A percentile compares a stretch with the other conserved stretches of the same genome.
phyloP scores from a whole-genome alignment of 2,329 filamentous ascomycete genomes.

The Fusarium sp. region DNA sequence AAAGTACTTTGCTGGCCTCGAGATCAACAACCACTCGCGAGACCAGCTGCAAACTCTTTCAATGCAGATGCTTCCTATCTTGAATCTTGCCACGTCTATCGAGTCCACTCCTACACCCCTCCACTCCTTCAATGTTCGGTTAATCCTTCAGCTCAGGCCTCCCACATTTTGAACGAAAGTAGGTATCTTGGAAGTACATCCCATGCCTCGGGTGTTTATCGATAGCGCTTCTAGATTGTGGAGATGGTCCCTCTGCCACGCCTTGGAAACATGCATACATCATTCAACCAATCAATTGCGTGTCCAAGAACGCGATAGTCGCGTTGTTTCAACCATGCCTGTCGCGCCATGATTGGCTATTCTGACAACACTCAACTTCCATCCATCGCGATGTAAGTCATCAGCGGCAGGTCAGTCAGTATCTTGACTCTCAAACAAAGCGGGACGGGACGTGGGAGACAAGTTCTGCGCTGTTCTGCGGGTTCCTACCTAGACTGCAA shows the following conservation, averaged over 20 bases:
- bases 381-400: slow-evolving; percentile 10
- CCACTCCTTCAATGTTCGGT: neutral
- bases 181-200: slow-evolving; percentile 13
- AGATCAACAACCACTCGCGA: slow-evolving; percentile 33
- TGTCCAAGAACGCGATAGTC: slow-evolving; percentile 38
- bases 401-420: neutral
- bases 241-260: slow-evolving; percentile 20
- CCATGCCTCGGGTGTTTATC: slow-evolving; percentile 37
- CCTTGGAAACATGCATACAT: slow-evolving; percentile 30
- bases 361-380: slow-evolving; percentile 1
- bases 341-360: slow-evolving; percentile 30
- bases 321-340: slow-evolving; percentile 32
- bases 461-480: neutral
- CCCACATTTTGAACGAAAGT: slow-evolving; percentile 8
- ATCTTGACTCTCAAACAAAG: neutral
- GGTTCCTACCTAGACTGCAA: neutral
- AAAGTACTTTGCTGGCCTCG: slow-evolving; percentile 31
- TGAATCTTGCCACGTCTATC: neutral
- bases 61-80: slow-evolving; percentile 1
- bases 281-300: slow-evolving; percentile 32
- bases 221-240: slow-evolving; percentile 41
- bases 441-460: slow-evolving; percentile 6
- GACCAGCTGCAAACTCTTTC: slow-evolving; percentile 27
- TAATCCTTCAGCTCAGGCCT: slow-evolving; percentile 19
- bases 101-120: neutral